These are phyloP conservation scores for Mycena belliarum DNA, from an alignment of 768 basidiomycete species.

Conservation along the genomic window DNA sequence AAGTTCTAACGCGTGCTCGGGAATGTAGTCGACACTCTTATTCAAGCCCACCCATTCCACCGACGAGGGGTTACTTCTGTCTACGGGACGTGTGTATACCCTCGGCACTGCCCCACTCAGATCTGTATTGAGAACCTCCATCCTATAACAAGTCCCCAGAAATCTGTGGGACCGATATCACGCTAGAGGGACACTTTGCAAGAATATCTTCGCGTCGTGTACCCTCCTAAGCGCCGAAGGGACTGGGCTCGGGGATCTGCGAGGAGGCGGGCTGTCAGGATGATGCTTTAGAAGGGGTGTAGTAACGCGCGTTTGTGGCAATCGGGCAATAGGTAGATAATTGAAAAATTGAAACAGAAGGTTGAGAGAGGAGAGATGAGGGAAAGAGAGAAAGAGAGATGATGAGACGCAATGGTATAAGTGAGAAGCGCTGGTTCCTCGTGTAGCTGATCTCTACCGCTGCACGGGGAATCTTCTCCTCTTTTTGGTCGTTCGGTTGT, in stretches of 20 bases:
- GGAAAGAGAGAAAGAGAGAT: no score
- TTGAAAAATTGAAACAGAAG: no score
- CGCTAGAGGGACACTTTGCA: neutral
- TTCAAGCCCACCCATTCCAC: neutral
- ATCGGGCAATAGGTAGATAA: no score
- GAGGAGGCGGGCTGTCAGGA: no score
- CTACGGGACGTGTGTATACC: neutral
- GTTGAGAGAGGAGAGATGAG: no score
- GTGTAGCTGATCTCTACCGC: no score
- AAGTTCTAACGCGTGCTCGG: neutral
- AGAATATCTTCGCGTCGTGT: neutral
- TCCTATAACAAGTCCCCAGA: neutral
- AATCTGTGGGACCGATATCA: neutral
- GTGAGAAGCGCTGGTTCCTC: no score
- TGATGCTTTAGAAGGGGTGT: no score
- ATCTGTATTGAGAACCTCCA: neutral
- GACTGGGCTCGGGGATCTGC: neutral
- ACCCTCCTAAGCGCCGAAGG: neutral
- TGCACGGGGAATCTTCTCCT: no score
- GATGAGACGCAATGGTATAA: no score
- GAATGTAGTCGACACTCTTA: neutral
- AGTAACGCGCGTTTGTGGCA: no score
- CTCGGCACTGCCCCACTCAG: neutral
- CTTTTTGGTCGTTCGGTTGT: no score
- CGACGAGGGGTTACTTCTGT: neutral